A percentile compares a stretch with the other conserved stretches of the same genome.
Conservation (phyloP, 768 basidiomycete genomes). For the Suillus fuscotomentosus region DNA sequence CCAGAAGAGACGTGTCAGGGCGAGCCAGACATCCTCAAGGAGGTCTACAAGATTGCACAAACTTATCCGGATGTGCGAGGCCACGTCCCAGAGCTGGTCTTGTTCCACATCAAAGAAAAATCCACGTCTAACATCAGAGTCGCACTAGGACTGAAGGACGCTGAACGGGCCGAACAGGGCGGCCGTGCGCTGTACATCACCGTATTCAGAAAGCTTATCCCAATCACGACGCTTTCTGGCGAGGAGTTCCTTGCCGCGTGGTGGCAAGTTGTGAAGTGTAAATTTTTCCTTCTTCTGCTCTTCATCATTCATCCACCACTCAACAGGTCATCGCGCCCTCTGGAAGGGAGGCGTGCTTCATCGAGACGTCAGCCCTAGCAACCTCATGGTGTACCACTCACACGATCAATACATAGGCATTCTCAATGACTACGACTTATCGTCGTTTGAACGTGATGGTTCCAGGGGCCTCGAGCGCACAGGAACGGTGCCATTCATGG, state of each 20-base stretch:
- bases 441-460: too few relatives aligned
- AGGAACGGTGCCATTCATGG: too few relatives aligned
- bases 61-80: too few relatives aligned
- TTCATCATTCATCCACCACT: background rate
- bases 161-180: background rate
- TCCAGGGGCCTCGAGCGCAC: too few relatives aligned
- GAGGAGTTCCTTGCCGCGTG: constrained; percentile 1
- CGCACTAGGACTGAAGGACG: background rate
- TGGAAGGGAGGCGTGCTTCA: too few relatives aligned
- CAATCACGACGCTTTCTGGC: too few relatives aligned
- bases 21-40: background rate
- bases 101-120: background rate
- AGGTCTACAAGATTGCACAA: background rate
- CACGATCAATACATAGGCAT: too few relatives aligned
- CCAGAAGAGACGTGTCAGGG: too few relatives aligned
- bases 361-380: too few relatives aligned
- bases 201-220: background rate
- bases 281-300: background rate
- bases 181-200: constrained; percentile 8
- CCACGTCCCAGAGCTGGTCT: background rate
- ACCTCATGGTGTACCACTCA: too few relatives aligned
- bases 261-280: constrained; percentile 5
- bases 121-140: background rate
- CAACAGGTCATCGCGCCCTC: constrained; percentile 9
- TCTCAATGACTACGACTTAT: too few relatives aligned